Conservation (phyloP, 2,329 filamentous ascomycete genomes). For the Fusarium domesticum region DNA sequence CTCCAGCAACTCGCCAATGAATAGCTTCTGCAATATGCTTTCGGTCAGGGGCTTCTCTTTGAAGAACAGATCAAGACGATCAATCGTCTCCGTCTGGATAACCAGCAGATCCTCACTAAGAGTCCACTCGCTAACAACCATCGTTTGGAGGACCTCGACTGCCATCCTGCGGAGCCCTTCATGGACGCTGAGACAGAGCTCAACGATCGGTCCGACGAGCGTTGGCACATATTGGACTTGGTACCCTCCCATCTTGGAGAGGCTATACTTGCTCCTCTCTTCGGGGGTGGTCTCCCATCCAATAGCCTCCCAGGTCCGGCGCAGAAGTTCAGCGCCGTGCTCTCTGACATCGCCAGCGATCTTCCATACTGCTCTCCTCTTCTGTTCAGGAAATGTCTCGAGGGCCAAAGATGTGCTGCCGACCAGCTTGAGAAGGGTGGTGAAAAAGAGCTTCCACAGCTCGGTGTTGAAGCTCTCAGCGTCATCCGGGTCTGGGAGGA, state of each 20-base stretch:
- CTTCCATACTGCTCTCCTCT: slow-evolving; percentile 95
- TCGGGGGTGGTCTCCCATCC: slow-evolving; percentile 90
- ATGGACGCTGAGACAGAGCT: slow-evolving; percentile 92
- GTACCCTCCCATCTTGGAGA: slow-evolving; percentile 88
- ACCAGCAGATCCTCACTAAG: slow-evolving; percentile 87
- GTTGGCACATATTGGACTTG: slow-evolving; percentile 97
- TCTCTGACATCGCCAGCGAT: slow-evolving; percentile 96
- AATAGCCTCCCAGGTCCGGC: slow-evolving; percentile 88
- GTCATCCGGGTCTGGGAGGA: slow-evolving; percentile 85
- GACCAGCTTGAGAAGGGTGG: slow-evolving; percentile 81
- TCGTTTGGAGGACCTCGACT: slow-evolving; percentile 89
- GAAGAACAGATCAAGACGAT: slow-evolving; percentile 85
- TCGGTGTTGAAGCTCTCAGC: slow-evolving; percentile 90
- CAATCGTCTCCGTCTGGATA: slow-evolving; percentile 95
- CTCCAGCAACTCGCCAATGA: slow-evolving; percentile 79
- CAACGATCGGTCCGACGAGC: slow-evolving; percentile 85
- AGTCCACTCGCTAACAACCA: slow-evolving; percentile 99
- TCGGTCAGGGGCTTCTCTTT: slow-evolving; percentile 86
- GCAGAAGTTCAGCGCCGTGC: slow-evolving; percentile 80
- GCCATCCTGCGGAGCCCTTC: slow-evolving; percentile 86
- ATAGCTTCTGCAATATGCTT: slow-evolving; percentile 86
- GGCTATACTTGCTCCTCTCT: slow-evolving; percentile 71
- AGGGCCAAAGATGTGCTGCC: slow-evolving; percentile 84
- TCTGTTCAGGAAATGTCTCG: slow-evolving; percentile 96
- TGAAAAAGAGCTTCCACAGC: slow-evolving; percentile 91